Evolutionary conservation across 2,329 filamentous ascomycete genomes (phyloP).

Genomic region (Aspergillus calidoustus): DNA sequence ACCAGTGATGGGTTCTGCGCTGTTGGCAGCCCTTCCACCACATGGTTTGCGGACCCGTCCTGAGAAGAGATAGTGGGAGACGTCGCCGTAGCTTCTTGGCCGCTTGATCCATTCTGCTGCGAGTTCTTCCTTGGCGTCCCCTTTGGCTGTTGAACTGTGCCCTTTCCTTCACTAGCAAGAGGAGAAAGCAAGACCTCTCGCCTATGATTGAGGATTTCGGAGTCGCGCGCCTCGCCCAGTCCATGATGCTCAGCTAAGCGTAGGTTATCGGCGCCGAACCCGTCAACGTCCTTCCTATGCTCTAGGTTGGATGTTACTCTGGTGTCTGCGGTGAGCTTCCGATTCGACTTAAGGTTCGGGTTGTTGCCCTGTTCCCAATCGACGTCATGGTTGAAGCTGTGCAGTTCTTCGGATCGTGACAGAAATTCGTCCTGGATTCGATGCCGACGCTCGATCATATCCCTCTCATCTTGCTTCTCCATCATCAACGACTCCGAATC

Average conservation of each 20-base stretch:
- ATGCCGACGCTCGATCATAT: conserved; percentile 48
- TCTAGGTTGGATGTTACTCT: conserved; percentile 64
- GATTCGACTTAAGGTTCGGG: conserved; percentile 59
- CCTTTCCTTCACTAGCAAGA: conserved; percentile 67
- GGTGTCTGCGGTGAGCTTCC: conserved; percentile 61
- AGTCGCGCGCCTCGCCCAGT: conserved; percentile 69
- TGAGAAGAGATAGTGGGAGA: conserved; percentile 23
- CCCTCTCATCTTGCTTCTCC: conserved; percentile 46
- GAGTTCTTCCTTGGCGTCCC: conserved; percentile 44
- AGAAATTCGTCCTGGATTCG: conserved; percentile 61
- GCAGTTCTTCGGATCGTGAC: conserved; percentile 59
- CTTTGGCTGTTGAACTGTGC: conserved; percentile 59
- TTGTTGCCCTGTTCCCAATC: conserved; percentile 65
- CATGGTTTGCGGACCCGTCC: conserved; percentile 25
- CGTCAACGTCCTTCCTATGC: conserved; percentile 76
- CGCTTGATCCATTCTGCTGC: conserved; percentile 23
- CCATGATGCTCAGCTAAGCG: conserved; percentile 66
- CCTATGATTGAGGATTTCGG: conserved; percentile 65
- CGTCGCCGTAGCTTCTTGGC: conserved; percentile 26
- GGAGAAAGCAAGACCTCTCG: conserved; percentile 73
- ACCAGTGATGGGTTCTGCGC: conserved; percentile 71
- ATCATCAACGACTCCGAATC: conserved; percentile 38
- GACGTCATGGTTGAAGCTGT: conserved; percentile 78
- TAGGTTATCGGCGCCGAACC: conserved; percentile 78
- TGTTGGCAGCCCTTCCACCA: conserved; percentile 30